phyloP scores from a whole-genome alignment of 352 stramenopile genomes.

The Blastocystis sp. region DNA sequence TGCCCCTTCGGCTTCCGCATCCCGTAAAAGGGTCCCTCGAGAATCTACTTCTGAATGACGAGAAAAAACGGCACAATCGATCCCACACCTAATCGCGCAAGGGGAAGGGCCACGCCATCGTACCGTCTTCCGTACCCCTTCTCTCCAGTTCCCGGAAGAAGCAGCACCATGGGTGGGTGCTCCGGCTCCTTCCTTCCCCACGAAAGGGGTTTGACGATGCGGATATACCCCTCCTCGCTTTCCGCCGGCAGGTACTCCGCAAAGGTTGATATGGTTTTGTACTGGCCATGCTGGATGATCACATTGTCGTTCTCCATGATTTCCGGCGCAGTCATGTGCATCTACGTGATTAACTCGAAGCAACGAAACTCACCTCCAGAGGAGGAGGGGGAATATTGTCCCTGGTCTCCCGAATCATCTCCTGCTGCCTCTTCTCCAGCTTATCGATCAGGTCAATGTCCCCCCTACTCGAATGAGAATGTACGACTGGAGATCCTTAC shows the following conservation, averaged over 20 bases:
- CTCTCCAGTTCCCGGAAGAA: constrained; percentile 61
- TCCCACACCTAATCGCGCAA: constrained; percentile 50
- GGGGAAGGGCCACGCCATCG: constrained; percentile 42
- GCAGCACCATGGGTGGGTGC: constrained; percentile 43
- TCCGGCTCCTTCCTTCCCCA: constrained; percentile 40
- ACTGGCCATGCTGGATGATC: constrained; percentile 68
- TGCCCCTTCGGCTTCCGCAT: constrained; percentile 51
- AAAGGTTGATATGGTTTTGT: constrained; percentile 49
- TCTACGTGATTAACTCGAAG: constrained; percentile 12
- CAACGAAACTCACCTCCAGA: not conserved
- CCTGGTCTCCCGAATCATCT: constrained; percentile 22
- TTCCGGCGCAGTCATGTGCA: constrained; percentile 62
- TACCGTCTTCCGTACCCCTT: constrained; percentile 54
- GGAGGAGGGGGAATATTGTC: constrained; percentile 6
- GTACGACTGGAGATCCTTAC: not conserved
- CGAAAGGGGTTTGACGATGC: constrained; percentile 51
- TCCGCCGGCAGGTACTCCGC: constrained; percentile 50
- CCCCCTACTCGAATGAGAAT: constrained; percentile 41
- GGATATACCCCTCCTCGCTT: constrained; percentile 53
- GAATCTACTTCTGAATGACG: not conserved
- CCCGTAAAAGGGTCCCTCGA: constrained; percentile 69
- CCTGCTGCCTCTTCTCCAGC: not conserved
- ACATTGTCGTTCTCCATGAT: constrained; percentile 53
- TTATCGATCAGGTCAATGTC: constrained; percentile 57
- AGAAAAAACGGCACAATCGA: constrained; percentile 24